A percentile compares a stretch with the other conserved stretches of the same genome.
Evolutionary conservation across 192 early-diverging fungal species (phyloP).

Genomic region (Coemansia furcata): DNA sequence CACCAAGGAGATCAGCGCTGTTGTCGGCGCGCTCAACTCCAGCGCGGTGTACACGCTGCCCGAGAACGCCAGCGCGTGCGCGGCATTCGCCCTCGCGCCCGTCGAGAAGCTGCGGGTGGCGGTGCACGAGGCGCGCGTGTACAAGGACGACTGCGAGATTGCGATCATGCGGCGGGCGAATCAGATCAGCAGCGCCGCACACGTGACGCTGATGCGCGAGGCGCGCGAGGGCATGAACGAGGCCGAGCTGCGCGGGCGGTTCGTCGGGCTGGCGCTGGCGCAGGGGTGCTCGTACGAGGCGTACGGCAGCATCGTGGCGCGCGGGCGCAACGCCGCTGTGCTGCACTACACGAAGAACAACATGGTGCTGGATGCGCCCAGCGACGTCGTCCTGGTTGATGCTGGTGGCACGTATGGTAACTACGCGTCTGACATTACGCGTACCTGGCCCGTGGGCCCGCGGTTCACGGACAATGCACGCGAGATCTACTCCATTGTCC

Average conservation of each 20-base stretch:
- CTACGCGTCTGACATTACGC: conserved; percentile 91
- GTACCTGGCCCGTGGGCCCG: conserved; percentile 79
- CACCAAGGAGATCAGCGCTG: conserved; percentile 52
- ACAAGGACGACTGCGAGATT: conserved; percentile 78
- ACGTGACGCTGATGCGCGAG: conserved; percentile 72
- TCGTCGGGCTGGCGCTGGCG: conserved; percentile 68
- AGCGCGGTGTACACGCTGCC: conserved; percentile 54
- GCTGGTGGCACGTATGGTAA: conserved; percentile 75
- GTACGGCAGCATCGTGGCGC: conserved; percentile 82
- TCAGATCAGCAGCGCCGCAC: conserved; percentile 73
- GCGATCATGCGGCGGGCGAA: conserved; percentile 76
- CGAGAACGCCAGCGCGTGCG: conserved; percentile 1
- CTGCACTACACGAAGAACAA: conserved; percentile 85
- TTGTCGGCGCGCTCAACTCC: conserved; percentile 50
- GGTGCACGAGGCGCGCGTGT: conserved; percentile 74
- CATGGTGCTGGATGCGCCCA: conserved; percentile 48
- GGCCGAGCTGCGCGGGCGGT: conserved; percentile 73
- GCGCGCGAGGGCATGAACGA: conserved; percentile 66
- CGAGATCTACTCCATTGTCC: conserved; percentile 77
- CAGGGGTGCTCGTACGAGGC: conserved; percentile 72
- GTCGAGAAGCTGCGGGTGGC: conserved; percentile 56
- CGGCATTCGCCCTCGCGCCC: not conserved
- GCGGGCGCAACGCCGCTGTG: conserved; percentile 71
- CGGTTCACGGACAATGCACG: conserved; percentile 68
- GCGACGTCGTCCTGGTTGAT: conserved; percentile 76